Base-by-base conservation (phyloP, 108 stramenopile species). In the Parietichytrium sp. region DNA sequence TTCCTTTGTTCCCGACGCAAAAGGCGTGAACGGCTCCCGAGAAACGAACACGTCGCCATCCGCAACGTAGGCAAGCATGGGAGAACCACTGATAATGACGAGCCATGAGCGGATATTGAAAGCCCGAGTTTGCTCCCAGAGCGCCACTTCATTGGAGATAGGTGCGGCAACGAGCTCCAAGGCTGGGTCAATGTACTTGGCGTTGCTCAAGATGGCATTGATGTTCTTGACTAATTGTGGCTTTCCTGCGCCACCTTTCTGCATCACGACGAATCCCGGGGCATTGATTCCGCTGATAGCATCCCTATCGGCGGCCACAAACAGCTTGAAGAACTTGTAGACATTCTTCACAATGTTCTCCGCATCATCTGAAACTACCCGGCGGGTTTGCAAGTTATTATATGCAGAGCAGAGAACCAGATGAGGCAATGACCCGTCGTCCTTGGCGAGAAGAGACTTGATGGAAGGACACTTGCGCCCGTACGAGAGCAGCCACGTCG, bases 51-150 rank as follows among this genome's bases (percentile, higher is more conserved):
- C 20, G 3, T 72, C 61, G 2, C 61, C 61, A 31, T 33, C 15
- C 38, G 36, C 0, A 27, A 72, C 36, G 33, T 33, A 13, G 61
- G 61, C 61, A 8, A 72, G 6, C 23, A 6, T 0, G 15, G 61
- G 61, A 16, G 61, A 33, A n/a, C 38, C 61, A 25, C 61, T 33
- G 15, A 16, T n/a, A 72, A 72, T 72, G 15, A 72, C 61, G 42
- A 72, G 61, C 61, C 61, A 72, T 12, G 61, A 72, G 61, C 61
- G 61, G 2, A 72, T 42, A 33, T 45, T 72, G 61, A 72, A 72
- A n/a, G 61, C 42, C 29, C 6, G 8, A 0, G 61, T 18, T 33
- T 42, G 38, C 10, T 33, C 38, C 61, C 61, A 72, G 61, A 72
- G 61, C 61, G 45, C 45, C 25, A 45, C 38, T 25, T 31, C 10